phyloP scores from a whole-genome alignment of 192 early-diverging fungal genomes.

The Backusella tarrabulga region DNA sequence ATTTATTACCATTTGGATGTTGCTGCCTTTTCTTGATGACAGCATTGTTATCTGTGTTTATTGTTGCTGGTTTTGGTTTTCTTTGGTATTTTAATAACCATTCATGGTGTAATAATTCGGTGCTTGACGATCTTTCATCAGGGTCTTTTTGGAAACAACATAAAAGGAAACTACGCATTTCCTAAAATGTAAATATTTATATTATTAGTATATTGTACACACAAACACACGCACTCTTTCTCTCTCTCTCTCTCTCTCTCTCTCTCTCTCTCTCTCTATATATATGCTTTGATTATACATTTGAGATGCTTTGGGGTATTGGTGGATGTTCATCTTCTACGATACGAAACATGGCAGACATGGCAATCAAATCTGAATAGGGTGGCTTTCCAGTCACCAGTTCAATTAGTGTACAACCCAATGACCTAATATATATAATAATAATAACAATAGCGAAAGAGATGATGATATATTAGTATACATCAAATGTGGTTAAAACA shows the following conservation, averaged over 20 bases:
- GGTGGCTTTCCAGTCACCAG: slow-evolving; percentile 92
- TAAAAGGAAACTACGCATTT: slow-evolving; percentile 77
- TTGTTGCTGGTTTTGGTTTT: not conserved
- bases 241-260: not conserved
- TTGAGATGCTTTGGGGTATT: slow-evolving; percentile 75
- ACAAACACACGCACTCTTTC: too few species aligned
- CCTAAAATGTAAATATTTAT: slow-evolving; percentile 24
- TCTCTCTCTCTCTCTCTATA: not conserved
- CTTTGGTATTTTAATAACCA: slow-evolving; percentile 63
- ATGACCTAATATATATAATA: slow-evolving; percentile 43
- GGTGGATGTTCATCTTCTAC: slow-evolving; percentile 91
- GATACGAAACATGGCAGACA: slow-evolving; percentile 93
- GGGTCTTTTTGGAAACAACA: slow-evolving; percentile 87
- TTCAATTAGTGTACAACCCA: slow-evolving; percentile 95
- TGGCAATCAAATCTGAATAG: slow-evolving; percentile 78
- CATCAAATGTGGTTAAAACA: not conserved
- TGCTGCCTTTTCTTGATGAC: not conserved
- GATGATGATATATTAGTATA: too few species aligned
- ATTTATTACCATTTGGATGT: not conserved
- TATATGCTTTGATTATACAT: slow-evolving; percentile 32
- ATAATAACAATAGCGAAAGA: too few species aligned
- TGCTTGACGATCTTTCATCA: slow-evolving; percentile 65
- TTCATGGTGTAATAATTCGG: slow-evolving; percentile 68
- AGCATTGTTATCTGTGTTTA: not conserved
- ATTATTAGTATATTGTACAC: not conserved